A percentile compares a stretch with the other conserved stretches of the same genome.
phyloP scores from a whole-genome alignment of 352 stramenopile species.

The Globisporangium spiculum region DNA sequence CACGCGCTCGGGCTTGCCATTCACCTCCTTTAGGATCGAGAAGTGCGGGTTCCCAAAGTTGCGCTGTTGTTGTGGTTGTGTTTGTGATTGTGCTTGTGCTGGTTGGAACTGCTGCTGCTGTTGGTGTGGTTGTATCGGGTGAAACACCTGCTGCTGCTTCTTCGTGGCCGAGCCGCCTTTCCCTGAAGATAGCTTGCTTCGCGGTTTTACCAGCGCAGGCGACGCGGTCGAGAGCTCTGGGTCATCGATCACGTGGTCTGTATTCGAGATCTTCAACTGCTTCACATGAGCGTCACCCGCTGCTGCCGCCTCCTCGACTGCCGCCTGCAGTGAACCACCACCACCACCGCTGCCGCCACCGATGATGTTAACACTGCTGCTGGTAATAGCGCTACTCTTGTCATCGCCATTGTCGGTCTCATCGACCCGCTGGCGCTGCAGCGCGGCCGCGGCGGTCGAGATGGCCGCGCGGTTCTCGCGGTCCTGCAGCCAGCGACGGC shows the following conservation, averaged over 20 bases:
- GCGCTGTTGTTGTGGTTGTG: constrained; percentile 7
- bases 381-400: neutral
- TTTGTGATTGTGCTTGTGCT: neutral
- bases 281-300: constrained; percentile 1
- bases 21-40: constrained; percentile 13
- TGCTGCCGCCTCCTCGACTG: neutral
- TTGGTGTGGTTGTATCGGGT: neutral
- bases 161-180: neutral
- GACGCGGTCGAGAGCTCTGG: constrained; percentile 2
- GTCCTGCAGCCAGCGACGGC: constrained; percentile 13
- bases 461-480: constrained; percentile 10
- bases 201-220: neutral
- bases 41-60: constrained; percentile 6
- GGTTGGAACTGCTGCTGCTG: constrained; percentile 6
- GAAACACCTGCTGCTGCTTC: constrained; percentile 1
- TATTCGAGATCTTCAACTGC: constrained; percentile 3
- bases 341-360: neutral
- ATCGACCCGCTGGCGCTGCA: neutral
- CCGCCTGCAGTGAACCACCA: neutral
- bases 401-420: neutral
- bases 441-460: constrained; percentile 1
- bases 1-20: constrained; percentile 13
- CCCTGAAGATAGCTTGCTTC: neutral
- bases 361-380: neutral
- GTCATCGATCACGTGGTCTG: neutral